Evolutionary conservation across 2,329 filamentous ascomycete genomes (phyloP), one percentile per base, ranked within the genome.

Genomic region (Fusarium newnesense): DNA sequence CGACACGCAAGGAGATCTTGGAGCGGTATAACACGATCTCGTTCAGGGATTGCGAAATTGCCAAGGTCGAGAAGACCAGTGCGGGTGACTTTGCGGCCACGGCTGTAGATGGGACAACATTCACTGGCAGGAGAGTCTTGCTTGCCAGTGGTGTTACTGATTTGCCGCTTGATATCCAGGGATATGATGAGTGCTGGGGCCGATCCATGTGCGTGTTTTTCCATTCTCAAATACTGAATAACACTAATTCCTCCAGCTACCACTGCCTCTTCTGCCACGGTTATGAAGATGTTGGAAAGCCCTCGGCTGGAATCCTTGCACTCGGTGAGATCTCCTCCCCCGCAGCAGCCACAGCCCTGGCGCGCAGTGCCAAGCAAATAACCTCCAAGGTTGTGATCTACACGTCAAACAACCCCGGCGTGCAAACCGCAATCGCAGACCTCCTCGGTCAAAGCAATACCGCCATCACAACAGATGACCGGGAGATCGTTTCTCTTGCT

Each of bases 151-250:
- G 26, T 15, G 26, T 28, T 9, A 47, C 44, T 21, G 26, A 47
- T 28, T 10, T 47, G 5, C 44, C 18, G 12, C 44, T 28, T 28
- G 26, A 21, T 21, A 28, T 47, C 4, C 15, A 21, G 26, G 26
- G 44, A 47, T 47, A 47, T 47, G 18, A 12, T 21, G 26, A 47
- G 18, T 47, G 44, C 9, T 47, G 44, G 44, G 44, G 44, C 15
- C 19, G 13, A 21, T 9, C 26, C 4, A 46, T 46, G 43, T 46
- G 1, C 5, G 43, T 7, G 9, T 4, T 4, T 5, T 8, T 5
- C 43, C 4, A 28, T 28, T 36, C 2, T 46, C 1, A 2, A 0
- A 15, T 3, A 1, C 2, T 47, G 4, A 21, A 15, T 21, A 21
- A 15, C 0, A 28, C 44, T 47, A 3, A 28, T 19, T 3, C 4